These are phyloP conservation scores for Microstegium vimineum DNA, from an alignment of 176 grass and related monocot species.

Conservation along the genomic window DNA sequence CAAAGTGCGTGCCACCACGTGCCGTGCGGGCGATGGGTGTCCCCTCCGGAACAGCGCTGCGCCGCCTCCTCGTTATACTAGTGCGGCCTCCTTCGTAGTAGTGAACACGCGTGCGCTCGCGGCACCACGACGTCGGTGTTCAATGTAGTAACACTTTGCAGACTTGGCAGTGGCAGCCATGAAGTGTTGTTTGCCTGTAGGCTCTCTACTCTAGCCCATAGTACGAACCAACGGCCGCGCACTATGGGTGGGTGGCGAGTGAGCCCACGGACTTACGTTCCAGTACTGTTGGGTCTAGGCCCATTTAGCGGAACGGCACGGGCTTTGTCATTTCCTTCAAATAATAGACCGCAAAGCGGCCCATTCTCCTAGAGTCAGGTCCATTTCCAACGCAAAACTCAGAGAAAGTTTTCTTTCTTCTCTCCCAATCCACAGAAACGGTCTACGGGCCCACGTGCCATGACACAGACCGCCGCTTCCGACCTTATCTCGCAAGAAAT, in stretches of 20 bases:
- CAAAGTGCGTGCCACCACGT: conserved; percentile 6
- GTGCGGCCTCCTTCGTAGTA: too few species aligned
- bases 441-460: background rate
- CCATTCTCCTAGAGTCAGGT: background rate
- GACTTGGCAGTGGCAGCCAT: too few species aligned
- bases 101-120: background rate
- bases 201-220: too few species aligned
- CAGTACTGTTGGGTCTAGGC: background rate
- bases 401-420: conserved; percentile 20
- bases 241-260: too few species aligned
- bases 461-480: background rate
- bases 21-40: background rate
- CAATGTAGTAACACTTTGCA: background rate
- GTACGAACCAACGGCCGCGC: too few species aligned
- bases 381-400: background rate
- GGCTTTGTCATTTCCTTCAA: background rate
- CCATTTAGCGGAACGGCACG: background rate
- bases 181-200: too few species aligned
- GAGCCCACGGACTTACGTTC: background rate
- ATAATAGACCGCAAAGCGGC: background rate
- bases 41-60: background rate
- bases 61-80: background rate
- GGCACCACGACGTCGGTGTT: background rate
- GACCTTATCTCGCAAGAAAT: conserved; percentile 46
- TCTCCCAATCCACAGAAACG: background rate